phyloP scores from a whole-genome alignment of 768 basidiomycete species.

The Pulveroboletus sp. region DNA sequence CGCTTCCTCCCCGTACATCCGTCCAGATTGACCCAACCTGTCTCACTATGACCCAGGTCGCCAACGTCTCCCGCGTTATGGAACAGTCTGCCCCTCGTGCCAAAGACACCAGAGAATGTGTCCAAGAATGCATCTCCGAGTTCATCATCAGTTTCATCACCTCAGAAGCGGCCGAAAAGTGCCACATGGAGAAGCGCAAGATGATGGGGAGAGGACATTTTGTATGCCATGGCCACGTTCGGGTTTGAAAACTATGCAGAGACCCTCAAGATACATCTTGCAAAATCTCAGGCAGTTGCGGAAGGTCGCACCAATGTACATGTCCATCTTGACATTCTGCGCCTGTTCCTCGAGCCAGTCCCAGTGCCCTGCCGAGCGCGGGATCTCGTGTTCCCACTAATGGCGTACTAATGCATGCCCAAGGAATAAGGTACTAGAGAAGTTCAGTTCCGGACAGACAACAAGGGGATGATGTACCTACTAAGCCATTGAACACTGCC shows the following conservation, averaged over 20 bases:
- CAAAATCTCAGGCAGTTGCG: constrained; percentile 82
- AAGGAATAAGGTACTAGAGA: constrained; percentile 43
- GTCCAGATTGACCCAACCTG: constrained; percentile 19
- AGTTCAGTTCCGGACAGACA: too few relatives aligned
- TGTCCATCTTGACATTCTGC: constrained; percentile 4
- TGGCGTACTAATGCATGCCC: constrained; percentile 43
- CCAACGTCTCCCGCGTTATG: constrained; percentile 98
- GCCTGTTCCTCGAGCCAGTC: constrained; percentile 48
- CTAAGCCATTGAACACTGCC: too few relatives aligned
- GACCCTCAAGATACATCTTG: constrained; percentile 87
- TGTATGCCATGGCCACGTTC: constrained; percentile 89
- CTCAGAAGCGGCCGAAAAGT: constrained; percentile 93
- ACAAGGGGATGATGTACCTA: too few relatives aligned
- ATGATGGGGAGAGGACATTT: constrained; percentile 97
- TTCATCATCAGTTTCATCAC: constrained; percentile 99
- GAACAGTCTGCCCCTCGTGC: constrained; percentile 88
- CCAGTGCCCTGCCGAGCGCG: constrained; percentile 37
- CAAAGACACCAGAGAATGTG: constrained; percentile 97
- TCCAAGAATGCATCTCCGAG: constrained; percentile 97
- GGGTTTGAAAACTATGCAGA: constrained; percentile 96
- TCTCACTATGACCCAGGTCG: constrained; percentile 59
- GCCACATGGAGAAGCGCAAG: constrained; percentile 92
- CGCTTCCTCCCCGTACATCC: constrained; percentile 90
- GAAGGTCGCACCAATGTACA: neutral
- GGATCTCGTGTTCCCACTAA: constrained; percentile 31